Evolutionary conservation across 192 early-diverging fungal species (phyloP).

Genomic region (Spinellus fusiger): DNA sequence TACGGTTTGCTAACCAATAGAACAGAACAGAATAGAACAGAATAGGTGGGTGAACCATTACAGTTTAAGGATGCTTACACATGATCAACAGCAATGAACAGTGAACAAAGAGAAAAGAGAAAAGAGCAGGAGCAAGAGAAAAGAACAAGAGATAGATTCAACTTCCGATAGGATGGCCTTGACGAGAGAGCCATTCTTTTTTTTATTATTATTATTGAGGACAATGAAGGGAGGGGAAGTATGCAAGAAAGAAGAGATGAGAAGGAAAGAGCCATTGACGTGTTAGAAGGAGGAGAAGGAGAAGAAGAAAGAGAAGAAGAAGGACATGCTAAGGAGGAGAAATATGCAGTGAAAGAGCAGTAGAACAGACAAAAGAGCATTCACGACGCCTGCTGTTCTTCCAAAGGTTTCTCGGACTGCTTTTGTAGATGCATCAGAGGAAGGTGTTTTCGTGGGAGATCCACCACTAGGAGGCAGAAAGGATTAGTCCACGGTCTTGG

Average conservation of each 20-base stretch:
- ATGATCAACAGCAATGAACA: no score
- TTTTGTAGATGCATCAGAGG: constrained; percentile 17
- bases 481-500: background rate
- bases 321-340: no score
- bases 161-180: no score
- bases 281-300: background rate
- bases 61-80: no score
- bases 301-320: background rate
- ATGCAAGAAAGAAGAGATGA: no score
- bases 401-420: background rate
- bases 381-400: background rate
- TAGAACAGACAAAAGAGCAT: background rate
- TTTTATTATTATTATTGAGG: no score
- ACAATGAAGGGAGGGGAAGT: no score
- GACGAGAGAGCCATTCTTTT: no score
- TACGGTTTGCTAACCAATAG: background rate
- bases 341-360: no score
- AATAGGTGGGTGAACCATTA: background rate
- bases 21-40: background rate
- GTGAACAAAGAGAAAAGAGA: no score
- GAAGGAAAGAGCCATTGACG: background rate
- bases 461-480: constrained; percentile 16
- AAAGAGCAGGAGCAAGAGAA: no score
- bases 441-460: constrained; percentile 24
- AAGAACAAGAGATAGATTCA: no score